phyloP scores from a whole-genome alignment of 352 stramenopile species.

The Pythium monospermum region DNA sequence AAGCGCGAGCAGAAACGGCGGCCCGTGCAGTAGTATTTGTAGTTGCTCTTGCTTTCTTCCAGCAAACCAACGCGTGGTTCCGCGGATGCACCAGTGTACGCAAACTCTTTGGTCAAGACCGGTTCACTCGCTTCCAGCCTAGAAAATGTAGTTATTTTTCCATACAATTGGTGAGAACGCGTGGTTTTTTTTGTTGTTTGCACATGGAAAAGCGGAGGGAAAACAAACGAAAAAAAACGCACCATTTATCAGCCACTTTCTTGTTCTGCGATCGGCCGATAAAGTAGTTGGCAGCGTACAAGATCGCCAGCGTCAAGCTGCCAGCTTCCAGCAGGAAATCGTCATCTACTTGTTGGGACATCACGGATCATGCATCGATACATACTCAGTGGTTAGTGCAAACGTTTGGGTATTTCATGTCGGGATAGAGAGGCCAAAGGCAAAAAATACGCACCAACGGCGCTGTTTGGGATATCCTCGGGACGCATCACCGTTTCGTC shows the following conservation, averaged over 20 bases:
- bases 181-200: no score
- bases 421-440: no score
- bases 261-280: conserved; percentile 64
- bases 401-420: no score
- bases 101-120: conserved; percentile 60
- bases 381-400: no score
- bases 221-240: conserved; percentile 6
- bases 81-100: conserved; percentile 63
- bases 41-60: conserved; percentile 71
- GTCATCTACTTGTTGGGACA: conserved; percentile 4
- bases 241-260: conserved; percentile 64
- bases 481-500: background rate
- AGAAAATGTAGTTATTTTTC: background rate
- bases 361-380: background rate
- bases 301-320: conserved; percentile 35
- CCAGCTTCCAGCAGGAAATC: conserved; percentile 41
- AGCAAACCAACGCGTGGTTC: conserved; percentile 56
- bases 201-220: background rate
- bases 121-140: conserved; percentile 68
- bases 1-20: conserved; percentile 74
- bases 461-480: no score
- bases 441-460: background rate
- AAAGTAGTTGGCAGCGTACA: conserved; percentile 61
- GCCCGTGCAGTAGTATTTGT: conserved; percentile 83
- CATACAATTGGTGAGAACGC: no score